Conservation (phyloP, 148 eudicot genomes). For the Diospyros kaki region DNA sequence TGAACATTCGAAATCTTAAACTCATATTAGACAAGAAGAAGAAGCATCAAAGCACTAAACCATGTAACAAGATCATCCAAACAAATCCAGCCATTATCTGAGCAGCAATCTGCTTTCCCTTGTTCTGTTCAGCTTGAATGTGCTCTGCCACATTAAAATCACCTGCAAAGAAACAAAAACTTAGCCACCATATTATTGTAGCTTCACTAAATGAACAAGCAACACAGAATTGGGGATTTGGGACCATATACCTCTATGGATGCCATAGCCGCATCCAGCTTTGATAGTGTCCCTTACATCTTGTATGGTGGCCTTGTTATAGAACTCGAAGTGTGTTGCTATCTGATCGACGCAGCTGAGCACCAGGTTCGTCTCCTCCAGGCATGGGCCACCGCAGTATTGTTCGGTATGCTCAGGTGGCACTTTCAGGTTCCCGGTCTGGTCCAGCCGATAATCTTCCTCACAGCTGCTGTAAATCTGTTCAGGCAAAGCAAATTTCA, state of each 20-base stretch:
- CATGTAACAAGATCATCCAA: constrained; percentile 22
- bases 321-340: constrained; percentile 39
- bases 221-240: background rate
- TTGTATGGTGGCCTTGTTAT: constrained; percentile 45
- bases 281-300: constrained; percentile 48
- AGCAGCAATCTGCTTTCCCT: constrained; percentile 15
- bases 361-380: constrained; percentile 55
- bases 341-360: constrained; percentile 49
- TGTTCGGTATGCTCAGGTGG: constrained; percentile 42
- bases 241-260: constrained; percentile 37
- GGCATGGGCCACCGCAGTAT: constrained; percentile 61
- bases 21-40: background rate
- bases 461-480: constrained; percentile 64
- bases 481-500: background rate
- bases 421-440: constrained; percentile 48
- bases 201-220: too few species aligned
- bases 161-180: constrained; percentile 29
- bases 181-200: too few species aligned
- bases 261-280: constrained; percentile 54
- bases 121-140: constrained; percentile 32
- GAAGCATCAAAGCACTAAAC: constrained; percentile 18
- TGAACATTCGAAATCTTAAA: too few species aligned
- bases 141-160: constrained; percentile 57
- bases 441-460: constrained; percentile 44
- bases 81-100: constrained; percentile 21